Conservation (phyloP, 2,329 filamentous ascomycete genomes). For the Sporothrix curviconia region DNA sequence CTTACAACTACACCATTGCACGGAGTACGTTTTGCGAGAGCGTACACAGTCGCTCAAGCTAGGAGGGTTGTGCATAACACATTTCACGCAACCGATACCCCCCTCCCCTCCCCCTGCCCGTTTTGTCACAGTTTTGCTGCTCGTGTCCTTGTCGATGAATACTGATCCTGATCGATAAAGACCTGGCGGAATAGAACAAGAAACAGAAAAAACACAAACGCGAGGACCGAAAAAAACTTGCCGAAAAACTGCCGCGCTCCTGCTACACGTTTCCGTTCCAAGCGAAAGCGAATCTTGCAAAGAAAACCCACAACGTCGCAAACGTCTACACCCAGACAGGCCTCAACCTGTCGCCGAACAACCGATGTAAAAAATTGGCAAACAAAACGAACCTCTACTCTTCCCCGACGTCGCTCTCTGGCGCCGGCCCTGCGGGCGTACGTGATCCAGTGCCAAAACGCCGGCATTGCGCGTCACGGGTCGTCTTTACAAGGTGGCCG, state of each 20-base stretch:
- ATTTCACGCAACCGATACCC: not conserved
- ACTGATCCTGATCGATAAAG: not conserved
- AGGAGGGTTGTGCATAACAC: not conserved
- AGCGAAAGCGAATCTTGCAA: not conserved
- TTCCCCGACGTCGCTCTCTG: constrained; percentile 66
- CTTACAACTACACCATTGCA: not conserved
- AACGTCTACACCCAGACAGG: not conserved
- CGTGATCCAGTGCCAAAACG: constrained; percentile 73
- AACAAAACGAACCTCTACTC: constrained; percentile 67
- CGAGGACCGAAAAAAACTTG: not conserved
- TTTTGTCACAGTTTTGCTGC: too few species aligned
- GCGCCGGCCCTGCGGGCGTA: constrained; percentile 74
- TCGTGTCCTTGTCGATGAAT: too few species aligned
- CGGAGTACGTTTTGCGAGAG: constrained; percentile 6
- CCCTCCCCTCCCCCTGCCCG: not conserved
- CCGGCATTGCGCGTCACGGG: constrained; percentile 73
- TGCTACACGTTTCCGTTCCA: too few species aligned
- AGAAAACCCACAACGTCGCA: not conserved
- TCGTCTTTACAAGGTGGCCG: constrained; percentile 82
- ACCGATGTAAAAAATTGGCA: constrained; percentile 36
- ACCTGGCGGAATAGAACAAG: not conserved
- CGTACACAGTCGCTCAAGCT: not conserved
- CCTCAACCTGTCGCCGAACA: not conserved
- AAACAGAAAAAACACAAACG: not conserved
- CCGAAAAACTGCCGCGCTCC: too few species aligned